A percentile compares a stretch with the other conserved stretches of the same genome.
Conservation (phyloP, 108 stramenopile species). For the Discostella pseudostelligera region DNA sequence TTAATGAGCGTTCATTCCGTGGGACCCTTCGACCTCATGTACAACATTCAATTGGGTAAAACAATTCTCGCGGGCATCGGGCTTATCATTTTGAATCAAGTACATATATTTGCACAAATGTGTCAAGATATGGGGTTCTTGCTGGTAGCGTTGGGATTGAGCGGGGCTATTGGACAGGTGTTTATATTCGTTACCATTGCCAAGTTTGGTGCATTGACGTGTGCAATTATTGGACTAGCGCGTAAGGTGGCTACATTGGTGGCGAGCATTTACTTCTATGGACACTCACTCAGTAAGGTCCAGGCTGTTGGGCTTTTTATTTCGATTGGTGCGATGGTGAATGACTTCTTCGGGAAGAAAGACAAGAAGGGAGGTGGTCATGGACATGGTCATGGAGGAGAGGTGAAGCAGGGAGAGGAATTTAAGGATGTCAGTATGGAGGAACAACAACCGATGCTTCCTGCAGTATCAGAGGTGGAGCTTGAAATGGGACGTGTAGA, state of each 20-base stretch:
- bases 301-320: slow-evolving; percentile 83
- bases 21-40: slow-evolving; percentile 98
- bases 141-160: slow-evolving; percentile 89
- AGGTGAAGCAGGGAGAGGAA: slow-evolving; percentile 3
- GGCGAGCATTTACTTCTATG: slow-evolving; percentile 94
- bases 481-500: slow-evolving; percentile 26
- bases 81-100: slow-evolving; percentile 89
- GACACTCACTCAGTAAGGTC: slow-evolving; percentile 78
- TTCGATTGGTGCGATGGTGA: slow-evolving; percentile 88
- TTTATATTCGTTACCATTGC: slow-evolving; percentile 97
- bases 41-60: slow-evolving; percentile 98
- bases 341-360: slow-evolving; percentile 92
- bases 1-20: slow-evolving; percentile 96
- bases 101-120: slow-evolving; percentile 93
- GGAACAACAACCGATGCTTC: slow-evolving; percentile 36
- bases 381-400: slow-evolving; percentile 39
- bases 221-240: slow-evolving; percentile 93
- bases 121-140: slow-evolving; percentile 93
- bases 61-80: slow-evolving; percentile 91
- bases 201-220: slow-evolving; percentile 97
- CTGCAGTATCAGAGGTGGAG: slow-evolving; percentile 10
- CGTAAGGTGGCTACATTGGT: slow-evolving; percentile 95
- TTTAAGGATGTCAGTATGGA: slow-evolving; percentile 25
- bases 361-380: slow-evolving; percentile 49
- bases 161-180: slow-evolving; percentile 95